These are phyloP conservation scores for Furcasterigmium furcatum DNA, from an alignment of 2,329 filamentous ascomycete genomes.

Conservation along the genomic window DNA sequence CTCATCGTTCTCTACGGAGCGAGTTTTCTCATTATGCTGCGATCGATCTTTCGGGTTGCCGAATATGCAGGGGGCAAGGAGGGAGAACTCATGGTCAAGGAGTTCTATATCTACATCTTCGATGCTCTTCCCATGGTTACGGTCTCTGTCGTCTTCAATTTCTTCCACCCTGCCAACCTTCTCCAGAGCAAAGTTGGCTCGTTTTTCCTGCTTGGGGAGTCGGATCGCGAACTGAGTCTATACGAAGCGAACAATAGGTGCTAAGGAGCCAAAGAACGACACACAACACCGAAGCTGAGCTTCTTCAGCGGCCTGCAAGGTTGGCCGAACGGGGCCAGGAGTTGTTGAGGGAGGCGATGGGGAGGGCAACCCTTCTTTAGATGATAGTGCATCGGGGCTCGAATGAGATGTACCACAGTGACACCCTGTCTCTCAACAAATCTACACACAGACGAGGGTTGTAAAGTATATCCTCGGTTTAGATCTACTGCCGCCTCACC, in stretches of 20 bases:
- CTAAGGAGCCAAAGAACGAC: not conserved
- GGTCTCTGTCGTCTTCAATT: conserved; percentile 14
- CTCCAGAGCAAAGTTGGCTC: not conserved
- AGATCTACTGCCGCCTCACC: too few relatives aligned
- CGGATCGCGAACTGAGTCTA: not conserved
- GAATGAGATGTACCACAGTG: too few relatives aligned
- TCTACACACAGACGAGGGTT: too few relatives aligned
- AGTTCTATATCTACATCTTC: conserved; percentile 33
- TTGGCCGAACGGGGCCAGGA: conserved; percentile 4
- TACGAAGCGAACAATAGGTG: not conserved
- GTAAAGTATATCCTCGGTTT: too few relatives aligned
- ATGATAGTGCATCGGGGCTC: too few relatives aligned
- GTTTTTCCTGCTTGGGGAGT: not conserved
- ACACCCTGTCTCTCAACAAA: too few relatives aligned
- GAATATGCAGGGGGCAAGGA: conserved; percentile 36
- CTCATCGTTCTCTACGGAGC: conserved; percentile 19
- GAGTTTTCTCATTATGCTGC: conserved; percentile 31
- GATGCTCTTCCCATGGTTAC: conserved; percentile 31
- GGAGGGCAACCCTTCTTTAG: not conserved
- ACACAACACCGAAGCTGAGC: not conserved
- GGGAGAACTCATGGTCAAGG: conserved; percentile 27
- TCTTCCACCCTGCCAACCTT: conserved; percentile 9
- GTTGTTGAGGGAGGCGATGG: not conserved
- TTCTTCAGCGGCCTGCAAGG: not conserved
- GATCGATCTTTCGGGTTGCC: conserved; percentile 36